These are phyloP conservation scores for Zymoseptoria pseudotritici DNA, from an alignment of 2,329 filamentous ascomycete genomes.

Conservation along the genomic window DNA sequence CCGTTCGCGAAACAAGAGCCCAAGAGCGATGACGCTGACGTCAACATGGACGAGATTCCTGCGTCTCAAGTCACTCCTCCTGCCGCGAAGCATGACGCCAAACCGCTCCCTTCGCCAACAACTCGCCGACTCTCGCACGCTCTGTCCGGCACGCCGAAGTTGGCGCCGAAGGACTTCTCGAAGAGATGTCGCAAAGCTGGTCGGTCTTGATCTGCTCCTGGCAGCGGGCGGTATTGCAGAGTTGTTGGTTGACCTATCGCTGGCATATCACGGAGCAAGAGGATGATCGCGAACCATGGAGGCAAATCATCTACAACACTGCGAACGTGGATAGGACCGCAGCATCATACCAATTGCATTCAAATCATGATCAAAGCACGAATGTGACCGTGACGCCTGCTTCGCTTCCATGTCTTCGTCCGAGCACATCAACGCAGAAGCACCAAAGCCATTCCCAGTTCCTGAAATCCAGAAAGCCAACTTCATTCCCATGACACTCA, in stretches of 20 bases:
- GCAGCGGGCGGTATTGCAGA: too few relatives aligned
- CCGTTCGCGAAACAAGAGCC: not conserved
- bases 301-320: too few relatives aligned
- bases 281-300: too few relatives aligned
- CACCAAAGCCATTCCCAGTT: not conserved
- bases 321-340: too few relatives aligned
- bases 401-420: too few relatives aligned
- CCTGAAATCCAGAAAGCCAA: not conserved
- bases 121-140: not conserved
- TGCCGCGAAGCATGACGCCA: not conserved
- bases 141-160: not conserved
- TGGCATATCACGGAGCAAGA: too few relatives aligned
- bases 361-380: not conserved
- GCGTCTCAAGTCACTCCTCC: not conserved
- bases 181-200: not conserved
- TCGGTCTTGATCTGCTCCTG: not conserved
- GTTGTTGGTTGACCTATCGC: too few relatives aligned
- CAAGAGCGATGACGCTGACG: not conserved
- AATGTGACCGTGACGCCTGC: not conserved
- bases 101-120: not conserved
- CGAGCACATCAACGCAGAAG: not conserved
- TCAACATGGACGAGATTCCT: not conserved
- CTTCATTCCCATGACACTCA: not conserved
- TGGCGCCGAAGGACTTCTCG: not conserved
- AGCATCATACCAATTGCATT: not conserved